Percentiles rank a stretch among this genome's conserved stretches.
These are phyloP conservation scores for Fusarium compactum DNA, from an alignment of 2,329 filamentous ascomycete genomes.

Conservation along the genomic window DNA sequence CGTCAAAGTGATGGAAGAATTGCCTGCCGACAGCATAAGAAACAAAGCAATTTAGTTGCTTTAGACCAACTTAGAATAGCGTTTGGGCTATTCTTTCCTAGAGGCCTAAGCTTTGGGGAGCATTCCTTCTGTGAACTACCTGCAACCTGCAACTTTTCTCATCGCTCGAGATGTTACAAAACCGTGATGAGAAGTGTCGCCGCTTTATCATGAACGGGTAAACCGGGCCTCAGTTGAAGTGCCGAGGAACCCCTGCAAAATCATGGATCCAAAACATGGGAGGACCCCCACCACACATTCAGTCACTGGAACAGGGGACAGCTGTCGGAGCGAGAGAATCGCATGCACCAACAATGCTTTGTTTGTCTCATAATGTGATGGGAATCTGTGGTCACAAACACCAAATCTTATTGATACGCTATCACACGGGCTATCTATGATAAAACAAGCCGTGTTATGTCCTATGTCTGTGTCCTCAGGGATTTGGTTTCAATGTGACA, in stretches of 20 bases:
- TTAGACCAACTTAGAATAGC: neutral
- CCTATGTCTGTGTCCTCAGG: neutral
- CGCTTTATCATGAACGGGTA: neutral
- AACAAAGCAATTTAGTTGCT: neutral
- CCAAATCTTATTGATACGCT: neutral
- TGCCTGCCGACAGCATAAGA: neutral
- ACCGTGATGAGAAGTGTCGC: neutral
- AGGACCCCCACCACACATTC: neutral
- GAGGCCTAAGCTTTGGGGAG: neutral
- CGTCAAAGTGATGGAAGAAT: neutral
- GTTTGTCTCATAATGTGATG: neutral
- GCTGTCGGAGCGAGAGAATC: neutral
- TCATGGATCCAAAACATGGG: neutral
- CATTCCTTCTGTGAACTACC: neutral
- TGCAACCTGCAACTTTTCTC: neutral
- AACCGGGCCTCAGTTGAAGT: neutral
- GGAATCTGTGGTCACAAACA: neutral
- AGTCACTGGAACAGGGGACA: neutral
- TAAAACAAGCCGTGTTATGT: neutral
- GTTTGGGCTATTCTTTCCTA: too few species aligned
- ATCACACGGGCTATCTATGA: neutral
- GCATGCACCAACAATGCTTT: neutral
- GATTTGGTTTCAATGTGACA: constrained; percentile 2
- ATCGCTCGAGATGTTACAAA: neutral
- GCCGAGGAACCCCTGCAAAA: neutral